phyloP scores from a whole-genome alignment of 208 protist species.

The Trypanosoma caninum region DNA sequence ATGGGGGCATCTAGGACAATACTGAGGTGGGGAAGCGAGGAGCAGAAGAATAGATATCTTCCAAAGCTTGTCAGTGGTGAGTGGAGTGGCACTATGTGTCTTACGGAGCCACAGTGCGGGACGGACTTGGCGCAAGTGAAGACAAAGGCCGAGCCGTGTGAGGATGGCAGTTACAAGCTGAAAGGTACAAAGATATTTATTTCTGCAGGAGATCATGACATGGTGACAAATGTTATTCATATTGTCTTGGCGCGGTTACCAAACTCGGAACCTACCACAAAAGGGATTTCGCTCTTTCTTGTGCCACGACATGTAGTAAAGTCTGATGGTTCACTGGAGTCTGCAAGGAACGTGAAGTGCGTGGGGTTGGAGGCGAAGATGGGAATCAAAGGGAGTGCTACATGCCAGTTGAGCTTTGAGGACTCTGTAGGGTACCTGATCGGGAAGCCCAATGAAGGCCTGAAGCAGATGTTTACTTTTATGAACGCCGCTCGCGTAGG shows the following conservation, averaged over 20 bases:
- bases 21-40: conserved; percentile 56
- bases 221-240: conserved; percentile 87
- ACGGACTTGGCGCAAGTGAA: conserved; percentile 81
- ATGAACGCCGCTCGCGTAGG: conserved; percentile 85
- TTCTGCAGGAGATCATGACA: conserved; percentile 87
- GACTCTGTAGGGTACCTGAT: conserved; percentile 83
- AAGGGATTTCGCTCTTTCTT: conserved; percentile 90
- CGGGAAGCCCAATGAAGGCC: conserved; percentile 65
- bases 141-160: conserved; percentile 67
- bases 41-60: conserved; percentile 82
- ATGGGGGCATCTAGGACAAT: conserved; percentile 61
- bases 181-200: conserved; percentile 92
- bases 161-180: conserved; percentile 81
- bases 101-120: conserved; percentile 89
- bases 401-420: conserved; percentile 82
- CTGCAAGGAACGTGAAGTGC: conserved; percentile 60
- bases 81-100: conserved; percentile 88
- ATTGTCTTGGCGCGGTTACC: conserved; percentile 80
- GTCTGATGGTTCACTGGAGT: conserved; percentile 55
- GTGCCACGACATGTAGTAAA: conserved; percentile 80
- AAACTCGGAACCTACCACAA: conserved; percentile 53
- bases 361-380: conserved; percentile 83
- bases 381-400: conserved; percentile 83
- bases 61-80: conserved; percentile 64
- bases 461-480: conserved; percentile 91